Percentiles rank a stretch among this genome's conserved stretches.
Evolutionary conservation across 2,329 filamentous ascomycete genomes (phyloP).

Genomic region (Emericellopsis cladophorae): DNA sequence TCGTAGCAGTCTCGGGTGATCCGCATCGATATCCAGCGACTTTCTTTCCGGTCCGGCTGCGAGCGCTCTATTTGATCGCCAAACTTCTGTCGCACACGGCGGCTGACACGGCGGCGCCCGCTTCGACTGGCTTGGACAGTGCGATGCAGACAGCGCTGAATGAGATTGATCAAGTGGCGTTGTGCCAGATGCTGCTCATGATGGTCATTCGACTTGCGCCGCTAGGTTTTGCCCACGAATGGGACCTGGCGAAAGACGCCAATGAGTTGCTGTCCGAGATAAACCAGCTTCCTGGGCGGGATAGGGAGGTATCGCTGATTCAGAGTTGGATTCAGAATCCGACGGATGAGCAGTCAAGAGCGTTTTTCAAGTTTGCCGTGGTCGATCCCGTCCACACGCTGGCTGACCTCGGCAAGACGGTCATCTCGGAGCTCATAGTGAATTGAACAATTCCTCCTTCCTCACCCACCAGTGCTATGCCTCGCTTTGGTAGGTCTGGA

Average conservation of each 20-base stretch:
- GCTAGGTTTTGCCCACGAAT: slow-evolving; percentile 28
- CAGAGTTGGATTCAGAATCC: slow-evolving; percentile 29
- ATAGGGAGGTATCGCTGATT: slow-evolving; percentile 29
- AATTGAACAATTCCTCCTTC: not conserved
- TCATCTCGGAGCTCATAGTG: slow-evolving; percentile 26
- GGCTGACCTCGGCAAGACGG: slow-evolving; percentile 28
- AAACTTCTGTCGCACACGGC: slow-evolving; percentile 39
- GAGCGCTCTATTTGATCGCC: slow-evolving; percentile 35
- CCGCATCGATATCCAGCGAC: slow-evolving; percentile 36
- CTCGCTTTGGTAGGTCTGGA: too few species aligned
- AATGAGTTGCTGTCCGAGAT: slow-evolving; percentile 35
- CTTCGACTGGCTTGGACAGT: slow-evolving; percentile 6
- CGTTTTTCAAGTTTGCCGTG: slow-evolving; percentile 37
- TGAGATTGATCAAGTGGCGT: slow-evolving; percentile 36
- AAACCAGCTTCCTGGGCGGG: slow-evolving; percentile 29
- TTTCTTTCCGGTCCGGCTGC: slow-evolving; percentile 36
- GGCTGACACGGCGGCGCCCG: slow-evolving; percentile 16
- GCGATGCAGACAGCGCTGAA: slow-evolving; percentile 17
- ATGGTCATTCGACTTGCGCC: slow-evolving; percentile 31
- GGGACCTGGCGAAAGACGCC: slow-evolving; percentile 29
- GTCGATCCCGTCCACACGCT: slow-evolving; percentile 32
- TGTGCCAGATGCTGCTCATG: slow-evolving; percentile 39
- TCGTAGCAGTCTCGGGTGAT: slow-evolving; percentile 33
- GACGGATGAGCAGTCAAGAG: slow-evolving; percentile 20
- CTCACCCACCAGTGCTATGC: too few species aligned